Conservation (phyloP, 345 rosid species). For the Lepidium aucheri region DNA sequence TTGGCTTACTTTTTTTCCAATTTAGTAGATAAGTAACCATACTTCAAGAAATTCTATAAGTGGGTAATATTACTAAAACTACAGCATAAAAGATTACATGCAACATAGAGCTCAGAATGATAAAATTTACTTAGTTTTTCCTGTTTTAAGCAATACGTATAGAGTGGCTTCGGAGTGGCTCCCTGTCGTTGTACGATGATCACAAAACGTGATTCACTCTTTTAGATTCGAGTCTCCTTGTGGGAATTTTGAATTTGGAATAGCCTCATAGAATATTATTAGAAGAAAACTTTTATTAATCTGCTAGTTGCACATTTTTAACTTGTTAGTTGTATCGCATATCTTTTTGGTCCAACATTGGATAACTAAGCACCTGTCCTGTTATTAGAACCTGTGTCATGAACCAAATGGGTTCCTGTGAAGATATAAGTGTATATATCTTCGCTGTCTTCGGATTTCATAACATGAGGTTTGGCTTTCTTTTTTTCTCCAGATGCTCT, state of each 20-base stretch:
- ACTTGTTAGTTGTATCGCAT: background rate
- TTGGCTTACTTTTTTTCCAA: background rate
- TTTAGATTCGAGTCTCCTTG: background rate
- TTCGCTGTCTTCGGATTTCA: background rate
- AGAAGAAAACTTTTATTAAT: background rate
- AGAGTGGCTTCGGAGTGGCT: background rate
- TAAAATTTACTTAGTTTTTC: background rate
- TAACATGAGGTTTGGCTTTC: background rate
- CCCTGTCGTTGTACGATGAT: background rate
- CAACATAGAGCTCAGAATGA: background rate
- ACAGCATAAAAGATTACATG: background rate
- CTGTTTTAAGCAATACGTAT: background rate
- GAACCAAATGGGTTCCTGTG: background rate
- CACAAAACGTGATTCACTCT: background rate
- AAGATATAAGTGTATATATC: background rate
- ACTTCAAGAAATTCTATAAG: background rate
- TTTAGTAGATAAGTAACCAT: background rate
- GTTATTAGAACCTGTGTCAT: background rate
- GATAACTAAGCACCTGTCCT: background rate
- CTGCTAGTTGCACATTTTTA: background rate
- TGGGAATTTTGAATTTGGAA: background rate
- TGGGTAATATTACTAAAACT: background rate
- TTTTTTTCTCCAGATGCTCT: slow-evolving; percentile 68
- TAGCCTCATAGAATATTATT: background rate
- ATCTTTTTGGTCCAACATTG: background rate